Evolutionary conservation across 371 early-diverging fungal genomes (phyloP).

Genomic region (Mucor racemosus): DNA sequence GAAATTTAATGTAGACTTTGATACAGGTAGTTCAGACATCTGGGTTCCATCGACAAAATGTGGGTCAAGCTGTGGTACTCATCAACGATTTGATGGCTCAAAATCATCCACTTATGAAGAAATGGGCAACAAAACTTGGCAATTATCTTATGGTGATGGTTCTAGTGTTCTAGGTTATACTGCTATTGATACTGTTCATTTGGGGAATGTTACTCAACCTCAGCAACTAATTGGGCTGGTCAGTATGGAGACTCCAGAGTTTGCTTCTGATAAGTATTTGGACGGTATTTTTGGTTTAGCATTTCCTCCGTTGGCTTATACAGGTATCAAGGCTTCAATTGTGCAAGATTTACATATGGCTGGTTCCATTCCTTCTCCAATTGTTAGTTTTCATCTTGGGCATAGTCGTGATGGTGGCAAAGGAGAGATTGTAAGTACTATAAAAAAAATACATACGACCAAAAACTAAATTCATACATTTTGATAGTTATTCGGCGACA

Average conservation of each 20-base stretch:
- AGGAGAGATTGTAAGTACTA: conserved; percentile 43
- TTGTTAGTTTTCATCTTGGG: conserved; percentile 45
- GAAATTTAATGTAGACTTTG: conserved; percentile 55
- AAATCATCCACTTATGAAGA: conserved; percentile 26
- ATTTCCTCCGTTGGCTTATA: conserved; percentile 47
- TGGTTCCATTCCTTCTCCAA: conserved; percentile 30
- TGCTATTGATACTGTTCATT: conserved; percentile 46
- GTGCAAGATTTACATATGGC: conserved; percentile 30
- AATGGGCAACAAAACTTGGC: conserved; percentile 35
- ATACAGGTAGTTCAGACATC: conserved; percentile 62
- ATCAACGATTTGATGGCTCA: conserved; percentile 31
- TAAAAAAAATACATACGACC: not conserved
- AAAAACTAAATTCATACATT: not conserved
- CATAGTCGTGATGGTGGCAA: conserved; percentile 36
- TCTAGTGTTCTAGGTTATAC: conserved; percentile 51
- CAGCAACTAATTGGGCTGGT: conserved; percentile 37
- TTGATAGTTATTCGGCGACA: conserved; percentile 42
- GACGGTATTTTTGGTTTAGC: conserved; percentile 65
- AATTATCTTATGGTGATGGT: conserved; percentile 56
- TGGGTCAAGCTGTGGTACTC: conserved; percentile 27
- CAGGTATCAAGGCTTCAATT: conserved; percentile 32
- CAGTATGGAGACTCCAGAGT: conserved; percentile 6
- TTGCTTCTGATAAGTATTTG: conserved; percentile 38
- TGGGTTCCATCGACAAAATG: conserved; percentile 54
- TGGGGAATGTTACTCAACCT: conserved; percentile 35